These are phyloP conservation scores for Plasmodium berghei DNA, from an alignment of 169 alveolate species.

Conservation along the genomic window DNA sequence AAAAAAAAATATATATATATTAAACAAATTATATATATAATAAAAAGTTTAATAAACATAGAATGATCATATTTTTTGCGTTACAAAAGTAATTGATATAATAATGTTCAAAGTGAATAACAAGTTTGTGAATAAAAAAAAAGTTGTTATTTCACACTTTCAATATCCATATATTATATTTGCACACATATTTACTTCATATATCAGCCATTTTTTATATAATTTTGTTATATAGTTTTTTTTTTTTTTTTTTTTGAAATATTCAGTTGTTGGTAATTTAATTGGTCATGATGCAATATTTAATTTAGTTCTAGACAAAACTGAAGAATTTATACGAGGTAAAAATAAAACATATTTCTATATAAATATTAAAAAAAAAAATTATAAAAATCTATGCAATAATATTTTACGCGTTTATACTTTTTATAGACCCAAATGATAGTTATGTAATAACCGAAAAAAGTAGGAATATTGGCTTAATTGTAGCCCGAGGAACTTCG, in stretches of 20 bases:
- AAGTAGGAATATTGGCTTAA: slow-evolving; percentile 88
- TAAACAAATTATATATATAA: not conserved
- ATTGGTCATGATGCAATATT: slow-evolving; percentile 92
- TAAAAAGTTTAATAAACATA: too few relatives aligned
- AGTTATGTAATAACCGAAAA: slow-evolving; percentile 84
- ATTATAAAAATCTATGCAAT: not conserved
- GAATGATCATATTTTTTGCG: too few relatives aligned
- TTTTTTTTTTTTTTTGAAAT: slow-evolving; percentile 9
- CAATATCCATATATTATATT: too few relatives aligned
- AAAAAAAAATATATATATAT: not conserved
- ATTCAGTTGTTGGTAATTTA: slow-evolving; percentile 88
- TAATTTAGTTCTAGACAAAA: slow-evolving; percentile 90
- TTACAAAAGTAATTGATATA: too few relatives aligned
- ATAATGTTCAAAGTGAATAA: too few relatives aligned
- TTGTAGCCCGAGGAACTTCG: slow-evolving; percentile 94
- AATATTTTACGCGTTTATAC: not conserved
- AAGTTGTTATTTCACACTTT: too few relatives aligned
- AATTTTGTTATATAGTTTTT: not conserved
- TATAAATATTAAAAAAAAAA: not conserved
- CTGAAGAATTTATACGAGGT: slow-evolving; percentile 91
- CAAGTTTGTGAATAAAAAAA: too few relatives aligned
- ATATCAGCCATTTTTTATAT: too few relatives aligned
- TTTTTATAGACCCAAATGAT: slow-evolving; percentile 86
- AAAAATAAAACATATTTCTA: slow-evolving; percentile 2
- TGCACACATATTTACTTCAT: too few relatives aligned